Conservation (phyloP, 495 filamentous ascomycete species). For the Penicillium coffeae region DNA sequence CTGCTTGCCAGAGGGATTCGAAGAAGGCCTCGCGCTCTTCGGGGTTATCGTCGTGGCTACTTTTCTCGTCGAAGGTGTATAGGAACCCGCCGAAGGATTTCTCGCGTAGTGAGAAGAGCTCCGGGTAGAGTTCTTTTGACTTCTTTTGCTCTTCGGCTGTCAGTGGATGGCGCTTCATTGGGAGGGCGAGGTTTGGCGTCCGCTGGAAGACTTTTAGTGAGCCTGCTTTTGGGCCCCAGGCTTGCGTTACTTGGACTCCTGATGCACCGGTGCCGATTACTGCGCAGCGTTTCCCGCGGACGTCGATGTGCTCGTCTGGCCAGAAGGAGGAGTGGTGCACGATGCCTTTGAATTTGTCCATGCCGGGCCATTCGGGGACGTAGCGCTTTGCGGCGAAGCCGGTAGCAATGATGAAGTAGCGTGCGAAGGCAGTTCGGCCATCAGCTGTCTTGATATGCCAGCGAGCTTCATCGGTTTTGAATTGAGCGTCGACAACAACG, state of each 20-base stretch:
- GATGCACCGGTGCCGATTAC: constrained; percentile 60
- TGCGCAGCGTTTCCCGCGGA: constrained; percentile 48
- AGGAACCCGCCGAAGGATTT: constrained; percentile 8
- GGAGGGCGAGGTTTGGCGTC: constrained; percentile 52
- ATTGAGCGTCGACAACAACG: constrained; percentile 44
- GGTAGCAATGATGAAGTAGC: constrained; percentile 46
- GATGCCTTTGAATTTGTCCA: constrained; percentile 50
- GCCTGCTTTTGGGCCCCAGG: constrained; percentile 32
- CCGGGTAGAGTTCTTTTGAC: constrained; percentile 3
- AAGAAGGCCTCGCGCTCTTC: constrained; percentile 48
- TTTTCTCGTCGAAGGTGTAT: constrained; percentile 41
- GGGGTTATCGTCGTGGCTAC: constrained; percentile 43
- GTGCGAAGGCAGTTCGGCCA: constrained; percentile 39
- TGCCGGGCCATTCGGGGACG: constrained; percentile 47
- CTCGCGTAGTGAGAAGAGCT: constrained; percentile 9
- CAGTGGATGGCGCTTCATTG: constrained; percentile 41
- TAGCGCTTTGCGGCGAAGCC: constrained; percentile 32
- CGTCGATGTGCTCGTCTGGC: constrained; percentile 49
- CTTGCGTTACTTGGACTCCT: constrained; percentile 55
- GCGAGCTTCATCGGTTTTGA: constrained; percentile 30
- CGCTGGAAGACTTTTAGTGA: constrained; percentile 48
- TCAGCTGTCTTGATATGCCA: constrained; percentile 43
- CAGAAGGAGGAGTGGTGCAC: constrained; percentile 58
- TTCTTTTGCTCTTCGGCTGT: constrained; percentile 2
- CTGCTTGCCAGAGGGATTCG: constrained; percentile 42